Evolutionary conservation across 768 basidiomycete genomes (phyloP), one percentile per base, ranked within the genome.

Genomic region (Hortiboletus flavorubellus): DNA sequence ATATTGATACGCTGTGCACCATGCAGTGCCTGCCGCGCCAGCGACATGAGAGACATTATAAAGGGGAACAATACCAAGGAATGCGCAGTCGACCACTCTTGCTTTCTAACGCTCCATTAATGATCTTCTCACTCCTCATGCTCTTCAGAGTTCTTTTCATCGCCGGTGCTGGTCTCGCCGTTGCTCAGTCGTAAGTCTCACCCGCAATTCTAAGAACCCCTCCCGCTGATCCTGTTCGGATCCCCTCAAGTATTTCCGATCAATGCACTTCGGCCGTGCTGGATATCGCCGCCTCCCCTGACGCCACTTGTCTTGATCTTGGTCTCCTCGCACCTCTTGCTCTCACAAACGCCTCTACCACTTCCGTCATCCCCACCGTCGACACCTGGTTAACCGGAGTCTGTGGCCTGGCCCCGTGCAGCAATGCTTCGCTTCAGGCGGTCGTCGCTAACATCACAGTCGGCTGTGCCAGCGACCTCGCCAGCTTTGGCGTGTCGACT

Each of bases 341-440:
- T 5, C 5, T 68, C 23, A 55, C 59, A 3, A 65, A 67, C 38
- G 62, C 68, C 4, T 58, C 48, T 31, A 60, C 53, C 23, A 64
- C 68, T 12, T 77, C 77, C 0, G 39, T 78, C 49, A 62, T 78
- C 34, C 58, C 68, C 2, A 70, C 82, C 12, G 60, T 89, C 52
- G 73, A 86, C 68, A 76, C 49, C 39, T 91, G 89, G 89, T 69
- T 89, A 46, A 75, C 70, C 0, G 80, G 78, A 45, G 37, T 86
- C 49, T 89, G 87, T 65, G 59, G 75, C 16, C 70, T 72, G 44
- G 70, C 71, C 4, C 66, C 80, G 9, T 89, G 88, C 66, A 80
- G 74, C 60, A 86, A 90, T 56, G 70, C 70, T 18, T 83, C 86
- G 0, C 74, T 91, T 10, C 69, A 83, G 18, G 63, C 73, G 2